Evolutionary conservation across 495 filamentous ascomycete species (phyloP).

Genomic region (Evernia prunastri): DNA sequence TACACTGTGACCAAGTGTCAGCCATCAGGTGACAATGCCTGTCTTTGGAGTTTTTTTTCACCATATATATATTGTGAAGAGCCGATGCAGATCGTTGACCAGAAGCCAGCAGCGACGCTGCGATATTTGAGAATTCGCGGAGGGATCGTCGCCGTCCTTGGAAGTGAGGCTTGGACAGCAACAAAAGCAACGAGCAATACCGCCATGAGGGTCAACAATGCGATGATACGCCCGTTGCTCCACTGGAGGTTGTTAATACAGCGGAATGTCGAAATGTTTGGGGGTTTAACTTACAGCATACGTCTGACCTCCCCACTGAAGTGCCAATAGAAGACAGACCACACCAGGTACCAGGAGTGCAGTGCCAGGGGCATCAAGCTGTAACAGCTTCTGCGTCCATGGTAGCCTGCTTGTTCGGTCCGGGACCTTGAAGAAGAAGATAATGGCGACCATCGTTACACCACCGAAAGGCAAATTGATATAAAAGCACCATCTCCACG

Average conservation of each 20-base stretch:
- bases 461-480: too few species aligned
- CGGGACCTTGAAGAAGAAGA: too few species aligned
- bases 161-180: conserved; percentile 38
- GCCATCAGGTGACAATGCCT: conserved; percentile 2
- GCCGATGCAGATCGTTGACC: conserved; percentile 27
- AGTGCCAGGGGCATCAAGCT: too few species aligned
- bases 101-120: conserved; percentile 43
- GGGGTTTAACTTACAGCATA: conserved; percentile 28
- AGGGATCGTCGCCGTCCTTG: conserved; percentile 45
- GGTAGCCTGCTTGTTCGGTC: too few species aligned
- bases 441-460: too few species aligned
- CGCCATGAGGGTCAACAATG: conserved; percentile 42
- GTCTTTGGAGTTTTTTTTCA: not conserved
- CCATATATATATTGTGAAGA: conserved; percentile 1
- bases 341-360: too few species aligned
- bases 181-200: conserved; percentile 40
- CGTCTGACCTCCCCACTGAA: too few species aligned
- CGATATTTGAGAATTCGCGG: conserved; percentile 50
- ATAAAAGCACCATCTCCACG: too few species aligned
- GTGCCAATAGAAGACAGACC: too few species aligned
- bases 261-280: conserved; percentile 26
- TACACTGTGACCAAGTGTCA: conserved; percentile 46
- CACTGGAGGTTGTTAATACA: conserved; percentile 45
- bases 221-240: conserved; percentile 45
- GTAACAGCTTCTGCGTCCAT: too few species aligned